Evolutionary conservation across 140 eudicot genomes (phyloP).

Genomic region (Bidens hawaiensis): DNA sequence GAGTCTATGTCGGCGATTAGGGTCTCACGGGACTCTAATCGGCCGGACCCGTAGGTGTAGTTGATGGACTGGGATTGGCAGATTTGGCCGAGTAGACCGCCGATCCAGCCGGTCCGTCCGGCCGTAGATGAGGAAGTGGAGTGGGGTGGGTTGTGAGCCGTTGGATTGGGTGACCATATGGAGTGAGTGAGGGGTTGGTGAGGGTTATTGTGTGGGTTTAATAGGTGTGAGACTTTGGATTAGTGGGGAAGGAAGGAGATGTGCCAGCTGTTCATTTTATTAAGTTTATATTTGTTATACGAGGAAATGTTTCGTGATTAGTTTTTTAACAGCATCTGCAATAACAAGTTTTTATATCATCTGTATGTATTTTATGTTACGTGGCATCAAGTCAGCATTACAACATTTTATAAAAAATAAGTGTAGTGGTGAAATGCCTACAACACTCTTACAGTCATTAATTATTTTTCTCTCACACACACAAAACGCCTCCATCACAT

Average conservation of each 20-base stretch:
- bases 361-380: no score
- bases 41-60: slow-evolving; percentile 5
- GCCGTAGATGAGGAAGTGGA: slow-evolving; percentile 13
- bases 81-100: slow-evolving; percentile 10
- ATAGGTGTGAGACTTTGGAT: slow-evolving; percentile 10
- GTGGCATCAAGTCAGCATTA: no score
- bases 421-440: no score
- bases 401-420: no score
- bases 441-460: no score
- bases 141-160: slow-evolving; percentile 1
- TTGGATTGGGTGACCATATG: slow-evolving; percentile 12
- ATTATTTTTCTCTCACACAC: no score
- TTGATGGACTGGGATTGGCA: slow-evolving; percentile 3
- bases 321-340: no score
- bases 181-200: not conserved
- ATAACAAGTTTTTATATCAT: no score
- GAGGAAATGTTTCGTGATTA: not conserved
- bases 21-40: slow-evolving; percentile 10
- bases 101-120: slow-evolving; percentile 18
- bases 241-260: slow-evolving; percentile 9
- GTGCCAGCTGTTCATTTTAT: slow-evolving; percentile 1
- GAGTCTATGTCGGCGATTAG: slow-evolving; percentile 7
- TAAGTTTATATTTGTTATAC: not conserved
- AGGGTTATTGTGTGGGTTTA: not conserved
- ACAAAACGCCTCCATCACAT: no score